A percentile compares a stretch with the other conserved stretches of the same genome.
phyloP scores from a whole-genome alignment of 1,284 basidiomycete species.

The Anthracocystis panici-leucophaei region DNA sequence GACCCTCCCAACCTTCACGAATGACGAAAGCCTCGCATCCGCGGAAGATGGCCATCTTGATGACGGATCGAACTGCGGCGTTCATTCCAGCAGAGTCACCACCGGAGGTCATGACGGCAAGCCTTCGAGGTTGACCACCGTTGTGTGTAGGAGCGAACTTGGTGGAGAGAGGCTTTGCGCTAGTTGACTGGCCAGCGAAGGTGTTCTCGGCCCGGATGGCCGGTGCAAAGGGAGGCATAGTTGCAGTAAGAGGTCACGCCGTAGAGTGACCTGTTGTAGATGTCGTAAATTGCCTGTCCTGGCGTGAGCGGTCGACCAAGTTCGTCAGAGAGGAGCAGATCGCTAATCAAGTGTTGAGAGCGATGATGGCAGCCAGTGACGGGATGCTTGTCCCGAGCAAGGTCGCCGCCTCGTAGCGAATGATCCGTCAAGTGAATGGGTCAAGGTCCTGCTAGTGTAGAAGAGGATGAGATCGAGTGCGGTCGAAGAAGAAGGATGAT shows the following conservation, averaged over 20 bases:
- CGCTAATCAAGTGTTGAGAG: background rate
- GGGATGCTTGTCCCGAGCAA: background rate
- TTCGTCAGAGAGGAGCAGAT: background rate
- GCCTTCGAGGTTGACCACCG: constrained; percentile 47
- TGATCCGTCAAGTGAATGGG: background rate
- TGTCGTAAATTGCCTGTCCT: background rate
- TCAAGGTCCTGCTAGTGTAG: background rate
- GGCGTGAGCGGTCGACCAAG: background rate
- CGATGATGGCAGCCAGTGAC: background rate
- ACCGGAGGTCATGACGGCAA: constrained; percentile 93
- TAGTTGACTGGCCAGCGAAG: constrained; percentile 23
- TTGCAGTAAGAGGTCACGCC: background rate
- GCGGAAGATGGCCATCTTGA: constrained; percentile 73
- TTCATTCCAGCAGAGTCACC: constrained; percentile 87
- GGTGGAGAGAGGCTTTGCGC: constrained; percentile 22
- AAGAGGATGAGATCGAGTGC: background rate
- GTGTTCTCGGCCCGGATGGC: constrained; percentile 37
- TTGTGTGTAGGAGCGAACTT: constrained; percentile 30
- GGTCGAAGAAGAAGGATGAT: too few species aligned
- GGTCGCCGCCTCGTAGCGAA: background rate
- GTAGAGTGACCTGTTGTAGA: too few species aligned
- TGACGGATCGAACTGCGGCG: constrained; percentile 64
- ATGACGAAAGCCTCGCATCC: constrained; percentile 72
- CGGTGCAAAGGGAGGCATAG: constrained; percentile 46
- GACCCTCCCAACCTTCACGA: constrained; percentile 96